These are phyloP conservation scores for Hypocreales sp. DNA, from an alignment of 2,329 filamentous ascomycete genomes.

Conservation along the genomic window DNA sequence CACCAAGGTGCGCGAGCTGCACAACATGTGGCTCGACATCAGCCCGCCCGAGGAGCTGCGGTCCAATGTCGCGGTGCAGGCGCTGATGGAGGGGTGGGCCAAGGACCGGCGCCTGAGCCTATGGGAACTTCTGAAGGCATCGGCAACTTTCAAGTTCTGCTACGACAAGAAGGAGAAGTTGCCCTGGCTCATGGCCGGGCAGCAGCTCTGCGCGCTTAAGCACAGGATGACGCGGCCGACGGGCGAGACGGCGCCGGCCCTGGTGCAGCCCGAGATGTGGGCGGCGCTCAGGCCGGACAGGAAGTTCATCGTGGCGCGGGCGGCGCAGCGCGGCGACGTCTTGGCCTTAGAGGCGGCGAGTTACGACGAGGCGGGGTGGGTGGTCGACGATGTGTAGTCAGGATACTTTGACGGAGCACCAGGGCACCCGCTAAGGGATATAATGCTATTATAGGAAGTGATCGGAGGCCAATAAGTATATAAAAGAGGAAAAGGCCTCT, in stretches of 20 bases:
- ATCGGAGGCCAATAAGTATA: no score
- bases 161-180: constrained; percentile 15
- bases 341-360: constrained; percentile 2
- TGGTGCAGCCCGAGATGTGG: constrained; percentile 21
- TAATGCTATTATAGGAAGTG: no score
- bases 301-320: constrained; percentile 9
- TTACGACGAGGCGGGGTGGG: constrained; percentile 9
- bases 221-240: constrained; percentile 8
- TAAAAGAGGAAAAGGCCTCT: no score
- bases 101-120: constrained; percentile 13
- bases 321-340: constrained; percentile 8
- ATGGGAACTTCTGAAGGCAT: constrained; percentile 37
- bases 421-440: no score
- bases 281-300: constrained; percentile 20
- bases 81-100: constrained; percentile 12
- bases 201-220: constrained; percentile 33
- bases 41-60: constrained; percentile 13
- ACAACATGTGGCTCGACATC: constrained; percentile 28
- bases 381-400: constrained; percentile 12
- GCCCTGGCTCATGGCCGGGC: constrained; percentile 31
- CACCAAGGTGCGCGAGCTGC: constrained; percentile 16
- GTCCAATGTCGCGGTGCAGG: constrained; percentile 10
- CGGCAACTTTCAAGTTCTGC: constrained; percentile 26
- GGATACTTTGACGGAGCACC: no score
- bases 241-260: constrained; percentile 7